Percentiles rank a stretch among this genome's conserved stretches.
These are phyloP conservation scores for Neurospora crassa DNA, from an alignment of 2,329 filamentous ascomycete genomes.

Conservation along the genomic window DNA sequence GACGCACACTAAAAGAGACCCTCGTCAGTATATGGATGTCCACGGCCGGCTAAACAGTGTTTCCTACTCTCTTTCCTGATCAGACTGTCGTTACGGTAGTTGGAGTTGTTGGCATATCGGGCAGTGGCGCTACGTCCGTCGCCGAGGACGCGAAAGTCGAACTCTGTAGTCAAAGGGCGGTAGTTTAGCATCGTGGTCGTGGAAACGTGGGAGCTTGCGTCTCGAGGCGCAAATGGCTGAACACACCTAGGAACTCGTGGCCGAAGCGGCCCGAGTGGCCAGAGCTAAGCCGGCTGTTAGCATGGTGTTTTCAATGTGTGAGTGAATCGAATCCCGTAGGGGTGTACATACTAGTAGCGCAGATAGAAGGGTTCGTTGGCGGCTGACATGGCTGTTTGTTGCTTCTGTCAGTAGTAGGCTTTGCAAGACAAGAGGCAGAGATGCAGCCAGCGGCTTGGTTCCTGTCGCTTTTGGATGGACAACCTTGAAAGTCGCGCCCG, in stretches of 20 bases:
- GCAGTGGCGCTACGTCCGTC: constrained; percentile 90
- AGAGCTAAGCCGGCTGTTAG: constrained; percentile 51
- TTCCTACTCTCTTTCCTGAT: constrained; percentile 97
- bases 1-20: constrained; percentile 69
- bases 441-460: constrained; percentile 9
- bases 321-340: background rate
- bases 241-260: constrained; percentile 88
- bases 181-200: background rate
- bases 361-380: constrained; percentile 83
- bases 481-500: background rate
- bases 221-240: background rate
- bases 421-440: constrained; percentile 2
- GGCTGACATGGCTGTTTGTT: constrained; percentile 48
- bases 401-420: constrained; percentile 39
- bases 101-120: constrained; percentile 98
- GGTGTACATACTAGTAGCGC: constrained; percentile 77
- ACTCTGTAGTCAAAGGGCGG: constrained; percentile 49
- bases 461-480: constrained; percentile 5
- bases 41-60: too few species aligned
- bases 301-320: background rate
- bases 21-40: background rate
- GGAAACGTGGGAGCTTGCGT: background rate
- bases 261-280: constrained; percentile 96
- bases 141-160: constrained; percentile 86
- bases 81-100: constrained; percentile 96